These are phyloP conservation scores for Yamadazyma kitorensis DNA, from an alignment of 805 yeast genomes.

Conservation along the genomic window DNA sequence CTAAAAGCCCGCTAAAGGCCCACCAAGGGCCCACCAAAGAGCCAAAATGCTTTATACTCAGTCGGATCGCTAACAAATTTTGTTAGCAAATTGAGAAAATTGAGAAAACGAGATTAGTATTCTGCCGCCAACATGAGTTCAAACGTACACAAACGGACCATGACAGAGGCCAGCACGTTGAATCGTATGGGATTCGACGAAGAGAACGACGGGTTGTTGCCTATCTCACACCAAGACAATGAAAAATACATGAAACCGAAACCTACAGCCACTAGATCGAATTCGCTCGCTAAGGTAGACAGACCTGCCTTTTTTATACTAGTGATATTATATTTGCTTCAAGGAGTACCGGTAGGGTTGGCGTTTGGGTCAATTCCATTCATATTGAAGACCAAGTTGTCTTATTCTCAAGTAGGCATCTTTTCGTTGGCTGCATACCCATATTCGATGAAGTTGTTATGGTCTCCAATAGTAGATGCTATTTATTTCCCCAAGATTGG, in stretches of 20 bases:
- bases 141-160: slow-evolving; percentile 23
- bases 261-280: slow-evolving; percentile 2
- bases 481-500: slow-evolving; percentile 67
- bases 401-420: slow-evolving; percentile 86
- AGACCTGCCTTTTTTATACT: slow-evolving; percentile 72
- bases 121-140: slow-evolving; percentile 8
- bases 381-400: slow-evolving; percentile 73
- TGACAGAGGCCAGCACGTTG: slow-evolving; percentile 9
- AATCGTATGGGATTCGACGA: slow-evolving; percentile 5
- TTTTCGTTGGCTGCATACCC: slow-evolving; percentile 94
- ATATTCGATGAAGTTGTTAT: slow-evolving; percentile 82
- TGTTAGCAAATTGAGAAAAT: no score
- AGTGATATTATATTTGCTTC: slow-evolving; percentile 74
- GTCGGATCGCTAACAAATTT: no score
- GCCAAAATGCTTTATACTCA: no score
- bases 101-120: no score
- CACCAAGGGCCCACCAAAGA: no score
- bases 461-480: slow-evolving; percentile 97
- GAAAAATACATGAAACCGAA: slow-evolving; percentile 11
- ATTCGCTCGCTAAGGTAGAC: slow-evolving; percentile 37
- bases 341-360: slow-evolving; percentile 95
- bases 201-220: slow-evolving; percentile 7
- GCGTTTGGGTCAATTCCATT: slow-evolving; percentile 96
- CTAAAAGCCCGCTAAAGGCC: no score
- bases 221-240: slow-evolving; percentile 6